Evolutionary conservation across 306 rosid species (phyloP).

Genomic region (Prosopis cineraria): DNA sequence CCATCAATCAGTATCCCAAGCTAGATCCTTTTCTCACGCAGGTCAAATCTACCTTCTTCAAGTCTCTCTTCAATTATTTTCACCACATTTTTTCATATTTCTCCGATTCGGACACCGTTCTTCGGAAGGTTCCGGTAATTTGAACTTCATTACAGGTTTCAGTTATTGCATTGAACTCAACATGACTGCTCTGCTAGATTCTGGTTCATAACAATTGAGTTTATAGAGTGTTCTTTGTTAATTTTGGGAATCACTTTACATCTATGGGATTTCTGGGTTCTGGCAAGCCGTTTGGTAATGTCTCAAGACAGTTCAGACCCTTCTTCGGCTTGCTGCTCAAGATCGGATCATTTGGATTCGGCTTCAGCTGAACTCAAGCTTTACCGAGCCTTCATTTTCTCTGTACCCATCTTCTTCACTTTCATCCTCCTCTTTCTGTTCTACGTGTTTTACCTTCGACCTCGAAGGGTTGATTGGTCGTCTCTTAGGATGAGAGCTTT

Average conservation of each 20-base stretch:
- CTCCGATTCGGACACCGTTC: not conserved
- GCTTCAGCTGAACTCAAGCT: conserved; percentile 47
- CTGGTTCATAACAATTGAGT: not conserved
- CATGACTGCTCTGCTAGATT: conserved; percentile 10
- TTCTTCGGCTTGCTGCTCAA: conserved; percentile 25
- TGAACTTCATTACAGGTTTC: not conserved
- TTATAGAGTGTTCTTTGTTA: not conserved
- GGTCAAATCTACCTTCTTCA: not conserved
- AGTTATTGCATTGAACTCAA: not conserved
- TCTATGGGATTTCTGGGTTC: conserved; percentile 26
- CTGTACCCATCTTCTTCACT: conserved; percentile 65
- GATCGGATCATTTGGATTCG: conserved; percentile 29
- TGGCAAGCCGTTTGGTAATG: conserved; percentile 28
- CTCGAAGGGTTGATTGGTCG: conserved; percentile 63
- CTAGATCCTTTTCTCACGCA: not conserved
- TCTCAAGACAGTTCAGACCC: conserved; percentile 39
- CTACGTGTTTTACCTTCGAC: conserved; percentile 77
- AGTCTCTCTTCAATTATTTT: not conserved
- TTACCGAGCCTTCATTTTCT: conserved; percentile 66
- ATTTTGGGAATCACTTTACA: not conserved
- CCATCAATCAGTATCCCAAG: not conserved
- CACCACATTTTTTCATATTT: not conserved
- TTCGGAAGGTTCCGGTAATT: not conserved
- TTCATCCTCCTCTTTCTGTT: conserved; percentile 67
- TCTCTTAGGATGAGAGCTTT: conserved; percentile 53